Percentiles rank a stretch among this genome's conserved stretches.
Evolutionary conservation across 352 stramenopile genomes (phyloP).

Genomic region (Blastocystis sp.): DNA sequence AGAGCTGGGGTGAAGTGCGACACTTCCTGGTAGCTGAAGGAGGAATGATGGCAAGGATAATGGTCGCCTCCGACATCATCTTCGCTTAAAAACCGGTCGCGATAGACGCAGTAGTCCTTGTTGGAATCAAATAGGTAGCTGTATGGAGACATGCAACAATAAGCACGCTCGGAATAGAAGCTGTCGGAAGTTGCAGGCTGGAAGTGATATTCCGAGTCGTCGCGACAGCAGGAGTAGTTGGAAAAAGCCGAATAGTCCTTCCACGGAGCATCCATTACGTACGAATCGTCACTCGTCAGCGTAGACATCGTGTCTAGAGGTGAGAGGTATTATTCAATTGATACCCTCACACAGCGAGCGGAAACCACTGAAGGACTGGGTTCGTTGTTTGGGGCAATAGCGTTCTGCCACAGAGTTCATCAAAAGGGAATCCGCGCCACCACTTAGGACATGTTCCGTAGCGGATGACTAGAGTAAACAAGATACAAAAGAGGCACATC

Average conservation of each 20-base stretch:
- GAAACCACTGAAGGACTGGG: not conserved
- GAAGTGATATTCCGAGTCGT: not conserved
- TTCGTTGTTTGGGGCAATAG: not conserved
- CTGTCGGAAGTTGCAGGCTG: not conserved
- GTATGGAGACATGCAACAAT: constrained; percentile 2
- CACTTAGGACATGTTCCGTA: no score
- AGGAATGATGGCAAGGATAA: no score
- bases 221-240: not conserved
- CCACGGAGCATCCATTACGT: no score
- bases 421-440: not conserved
- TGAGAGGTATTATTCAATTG: not conserved
- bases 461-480: not conserved
- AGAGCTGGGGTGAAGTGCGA: no score
- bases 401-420: not conserved
- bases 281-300: not conserved
- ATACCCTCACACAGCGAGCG: not conserved
- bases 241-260: not conserved
- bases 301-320: not conserved
- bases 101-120: not conserved
- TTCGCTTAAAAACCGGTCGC: not conserved
- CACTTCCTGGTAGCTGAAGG: no score
- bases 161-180: not conserved
- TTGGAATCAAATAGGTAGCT: not conserved
- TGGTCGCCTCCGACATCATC: not conserved
- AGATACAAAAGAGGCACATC: not conserved